Evolutionary conservation across 2,329 filamentous ascomycete species (phyloP).

Genomic region (Aspergillus tubingensis): DNA sequence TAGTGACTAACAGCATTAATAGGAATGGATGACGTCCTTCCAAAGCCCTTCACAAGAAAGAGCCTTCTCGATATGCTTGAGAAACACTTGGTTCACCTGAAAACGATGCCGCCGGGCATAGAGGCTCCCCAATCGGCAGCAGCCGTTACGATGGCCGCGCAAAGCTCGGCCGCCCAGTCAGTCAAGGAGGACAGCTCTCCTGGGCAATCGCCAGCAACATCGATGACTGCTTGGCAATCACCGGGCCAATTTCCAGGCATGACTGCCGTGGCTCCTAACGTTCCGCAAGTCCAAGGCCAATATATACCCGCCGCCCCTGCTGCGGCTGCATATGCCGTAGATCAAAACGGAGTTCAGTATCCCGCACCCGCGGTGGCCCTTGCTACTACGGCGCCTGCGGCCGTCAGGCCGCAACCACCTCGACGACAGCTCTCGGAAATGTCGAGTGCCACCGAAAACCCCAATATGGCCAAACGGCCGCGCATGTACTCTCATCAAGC

Average conservation of each 20-base stretch:
- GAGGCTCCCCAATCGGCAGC: conserved; percentile 48
- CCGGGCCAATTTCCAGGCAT: conserved; percentile 61
- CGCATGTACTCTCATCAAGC: conserved; percentile 56
- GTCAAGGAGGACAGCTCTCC: conserved; percentile 66
- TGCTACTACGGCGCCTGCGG: conserved; percentile 28
- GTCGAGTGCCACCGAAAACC: conserved; percentile 54
- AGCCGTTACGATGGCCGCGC: conserved; percentile 48
- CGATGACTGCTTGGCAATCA: conserved; percentile 64
- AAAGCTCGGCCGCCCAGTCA: conserved; percentile 56
- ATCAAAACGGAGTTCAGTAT: conserved; percentile 45
- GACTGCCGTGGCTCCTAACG: conserved; percentile 56
- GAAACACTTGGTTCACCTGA: conserved; percentile 81
- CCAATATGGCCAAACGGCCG: conserved; percentile 59
- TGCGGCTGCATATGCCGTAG: conserved; percentile 40
- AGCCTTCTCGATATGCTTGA: conserved; percentile 83
- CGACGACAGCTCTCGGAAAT: conserved; percentile 64
- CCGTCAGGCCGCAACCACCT: conserved; percentile 49
- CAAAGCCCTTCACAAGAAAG: conserved; percentile 92
- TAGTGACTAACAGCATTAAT: conserved; percentile 25
- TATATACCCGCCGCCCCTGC: conserved; percentile 45
- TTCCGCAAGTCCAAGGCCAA: conserved; percentile 44
- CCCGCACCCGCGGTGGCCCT: conserved; percentile 39
- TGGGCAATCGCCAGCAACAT: conserved; percentile 60
- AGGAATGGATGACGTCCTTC: conserved; percentile 98
- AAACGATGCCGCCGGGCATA: conserved; percentile 65